A percentile compares a stretch with the other conserved stretches of the same genome.
These are phyloP conservation scores for Umbelopsis sp. DNA, from an alignment of 192 early-diverging fungal genomes.

Conservation along the genomic window DNA sequence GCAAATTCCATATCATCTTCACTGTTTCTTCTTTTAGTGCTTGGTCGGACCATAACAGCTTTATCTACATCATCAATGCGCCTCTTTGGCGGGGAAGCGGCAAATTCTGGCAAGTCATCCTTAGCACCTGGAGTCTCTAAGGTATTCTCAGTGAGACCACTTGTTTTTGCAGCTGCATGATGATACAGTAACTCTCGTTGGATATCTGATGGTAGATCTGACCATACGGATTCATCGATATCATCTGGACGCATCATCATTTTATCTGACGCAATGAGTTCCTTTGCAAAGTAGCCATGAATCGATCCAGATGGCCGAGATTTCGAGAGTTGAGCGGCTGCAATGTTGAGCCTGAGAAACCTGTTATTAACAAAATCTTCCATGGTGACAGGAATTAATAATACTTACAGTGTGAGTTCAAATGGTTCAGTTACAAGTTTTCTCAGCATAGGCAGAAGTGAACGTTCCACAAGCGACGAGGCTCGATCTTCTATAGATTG, in stretches of 20 bases:
- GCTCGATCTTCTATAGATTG: slow-evolving; percentile 18
- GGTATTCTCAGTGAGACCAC: background rate
- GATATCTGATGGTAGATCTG: slow-evolving; percentile 21
- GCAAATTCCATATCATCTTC: background rate
- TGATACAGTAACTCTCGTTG: slow-evolving; percentile 12
- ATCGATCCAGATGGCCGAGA: slow-evolving; percentile 14
- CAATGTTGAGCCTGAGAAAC: slow-evolving; percentile 17
- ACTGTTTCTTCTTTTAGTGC: background rate
- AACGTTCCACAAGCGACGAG: background rate
- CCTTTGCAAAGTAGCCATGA: slow-evolving; percentile 4
- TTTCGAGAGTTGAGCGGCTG: slow-evolving; percentile 14
- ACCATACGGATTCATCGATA: slow-evolving; percentile 16
- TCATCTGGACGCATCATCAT: background rate
- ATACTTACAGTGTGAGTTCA: slow-evolving; percentile 26
- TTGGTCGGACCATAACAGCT: background rate
- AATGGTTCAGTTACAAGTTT: slow-evolving; percentile 22
- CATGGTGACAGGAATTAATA: background rate
- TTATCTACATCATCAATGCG: background rate
- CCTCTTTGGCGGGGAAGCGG: background rate
- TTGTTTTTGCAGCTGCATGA: background rate
- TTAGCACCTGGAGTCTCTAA: background rate
- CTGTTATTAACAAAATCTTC: background rate
- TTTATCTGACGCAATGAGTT: background rate
- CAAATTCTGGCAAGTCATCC: background rate
- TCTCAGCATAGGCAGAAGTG: slow-evolving; percentile 18